A percentile compares a stretch with the other conserved stretches of the same genome.
phyloP scores from a whole-genome alignment of 2,329 filamentous ascomycete genomes.

The Sclerotinia trifoliorum region DNA sequence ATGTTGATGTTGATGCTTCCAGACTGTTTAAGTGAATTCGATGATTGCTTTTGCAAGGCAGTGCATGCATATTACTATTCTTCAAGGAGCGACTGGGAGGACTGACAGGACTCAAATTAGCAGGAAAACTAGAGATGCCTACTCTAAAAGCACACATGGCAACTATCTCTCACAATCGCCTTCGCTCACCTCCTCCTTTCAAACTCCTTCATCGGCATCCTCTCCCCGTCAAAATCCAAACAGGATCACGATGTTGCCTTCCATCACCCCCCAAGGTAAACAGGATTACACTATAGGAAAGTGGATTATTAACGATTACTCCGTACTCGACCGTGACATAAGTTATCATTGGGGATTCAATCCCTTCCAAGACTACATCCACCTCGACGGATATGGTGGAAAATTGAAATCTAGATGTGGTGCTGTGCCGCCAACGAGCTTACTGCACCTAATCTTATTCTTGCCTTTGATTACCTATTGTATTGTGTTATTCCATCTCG shows the following conservation, averaged over 20 bases:
- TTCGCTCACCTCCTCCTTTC: not conserved
- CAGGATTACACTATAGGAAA: not conserved
- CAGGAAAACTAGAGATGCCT: not conserved
- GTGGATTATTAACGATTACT: not conserved
- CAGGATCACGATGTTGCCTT: slow-evolving; percentile 2
- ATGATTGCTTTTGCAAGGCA: not conserved
- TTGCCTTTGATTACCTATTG: not conserved
- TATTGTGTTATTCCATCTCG: not conserved
- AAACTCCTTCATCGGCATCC: not conserved
- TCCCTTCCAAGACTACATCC: not conserved
- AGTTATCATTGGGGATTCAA: not conserved
- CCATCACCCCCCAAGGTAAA: not conserved
- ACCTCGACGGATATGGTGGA: not conserved
- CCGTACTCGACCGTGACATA: not conserved
- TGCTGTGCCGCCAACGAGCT: slow-evolving; percentile 12
- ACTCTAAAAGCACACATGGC: not conserved
- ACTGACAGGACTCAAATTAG: not conserved
- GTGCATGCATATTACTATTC: not conserved
- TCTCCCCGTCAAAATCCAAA: not conserved
- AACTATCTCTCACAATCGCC: not conserved
- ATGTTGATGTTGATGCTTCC: not conserved
- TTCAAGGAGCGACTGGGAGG: not conserved
- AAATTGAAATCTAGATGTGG: not conserved
- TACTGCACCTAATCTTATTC: slow-evolving; percentile 9
- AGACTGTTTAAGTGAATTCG: not conserved